Evolutionary conservation across 257 asterid species (phyloP), one percentile per base, ranked within the genome.

Genomic region (Fraxinus cuspidata): DNA sequence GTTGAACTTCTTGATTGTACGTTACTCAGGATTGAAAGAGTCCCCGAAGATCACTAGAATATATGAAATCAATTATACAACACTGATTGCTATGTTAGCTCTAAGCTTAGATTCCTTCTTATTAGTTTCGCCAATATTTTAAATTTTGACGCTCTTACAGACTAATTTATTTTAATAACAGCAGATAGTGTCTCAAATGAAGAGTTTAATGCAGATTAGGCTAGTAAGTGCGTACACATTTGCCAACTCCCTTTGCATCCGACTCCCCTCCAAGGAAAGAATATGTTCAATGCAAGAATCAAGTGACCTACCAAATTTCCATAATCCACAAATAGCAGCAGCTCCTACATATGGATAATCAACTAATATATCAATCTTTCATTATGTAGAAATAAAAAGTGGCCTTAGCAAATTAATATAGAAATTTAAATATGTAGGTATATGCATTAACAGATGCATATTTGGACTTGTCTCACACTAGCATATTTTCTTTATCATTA

Each of bases 201-300:
- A 56, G 6, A 53, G 64, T 9, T 53, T 53, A 7, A 18, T 0
- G 0, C 27, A 53, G 64, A 53, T n/a, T 18, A 56, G 7, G 67
- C 15, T 10, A 34, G 31, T 60, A 25, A 60, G 18, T 83, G 85
- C 94, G 58, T 87, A 94, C 99, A 88, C 67, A 74, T 47, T 76
- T 60, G 89, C 95, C 79, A 94, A 70, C 80, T 87, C 96, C 68
- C 67, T 81, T 85, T 94, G 97, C 70, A 94, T 73, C 64, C 91
- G 88, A 78, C 89, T 94, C 83, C 97, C 97, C 70, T 90, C 87
- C 86, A 90, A 78, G 42, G 97, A 87, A 82, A 92, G 91, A 83
- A 91, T 64, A 71, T 75, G 86, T 13, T 90, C 91, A 70, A 80
- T 74, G 77, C 83, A 65, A 35, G 86, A 80, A 69, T 76, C 80